These are phyloP conservation scores for Chenopodium formosanum DNA, from an alignment of 148 eudicot species.

Conservation along the genomic window DNA sequence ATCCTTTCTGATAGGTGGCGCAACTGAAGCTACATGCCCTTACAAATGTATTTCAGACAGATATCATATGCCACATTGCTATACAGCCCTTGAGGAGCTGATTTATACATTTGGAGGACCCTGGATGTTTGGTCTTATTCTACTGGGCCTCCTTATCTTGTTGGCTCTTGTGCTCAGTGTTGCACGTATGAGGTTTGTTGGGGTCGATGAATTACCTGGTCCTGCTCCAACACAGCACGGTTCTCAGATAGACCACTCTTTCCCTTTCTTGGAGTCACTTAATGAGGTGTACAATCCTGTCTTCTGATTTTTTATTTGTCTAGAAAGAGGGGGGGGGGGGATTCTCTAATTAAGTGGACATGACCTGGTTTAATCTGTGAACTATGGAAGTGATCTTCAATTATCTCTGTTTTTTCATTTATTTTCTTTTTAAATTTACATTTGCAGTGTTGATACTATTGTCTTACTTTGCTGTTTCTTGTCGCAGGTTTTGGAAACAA, in stretches of 20 bases:
- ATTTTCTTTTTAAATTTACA: neutral
- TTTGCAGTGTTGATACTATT: conserved; percentile 6
- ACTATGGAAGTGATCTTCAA: conserved; percentile 3
- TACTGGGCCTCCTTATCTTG: conserved; percentile 73
- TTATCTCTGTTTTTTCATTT: neutral
- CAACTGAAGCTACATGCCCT: conserved; percentile 88
- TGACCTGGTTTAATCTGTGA: neutral
- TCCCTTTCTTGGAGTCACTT: conserved; percentile 96
- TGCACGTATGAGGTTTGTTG: conserved; percentile 92
- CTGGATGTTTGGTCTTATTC: conserved; percentile 85
- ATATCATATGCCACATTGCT: conserved; percentile 91
- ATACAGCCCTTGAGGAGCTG: conserved; percentile 91
- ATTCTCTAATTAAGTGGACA: neutral
- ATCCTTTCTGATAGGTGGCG: conserved; percentile 59
- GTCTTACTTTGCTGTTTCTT: conserved; percentile 16
- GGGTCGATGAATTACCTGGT: conserved; percentile 76
- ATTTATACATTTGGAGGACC: conserved; percentile 97
- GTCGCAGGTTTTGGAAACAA: conserved; percentile 88
- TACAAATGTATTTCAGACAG: conserved; percentile 81
- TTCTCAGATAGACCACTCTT: conserved; percentile 94
- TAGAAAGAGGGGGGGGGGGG: neutral
- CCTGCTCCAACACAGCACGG: conserved; percentile 90
- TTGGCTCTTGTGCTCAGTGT: conserved; percentile 92
- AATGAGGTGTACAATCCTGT: conserved; percentile 60
- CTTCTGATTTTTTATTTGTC: neutral